Evolutionary conservation across 2,329 filamentous ascomycete species (phyloP), one percentile per base, ranked within the genome.

Genomic region (Eurotiales sp.): DNA sequence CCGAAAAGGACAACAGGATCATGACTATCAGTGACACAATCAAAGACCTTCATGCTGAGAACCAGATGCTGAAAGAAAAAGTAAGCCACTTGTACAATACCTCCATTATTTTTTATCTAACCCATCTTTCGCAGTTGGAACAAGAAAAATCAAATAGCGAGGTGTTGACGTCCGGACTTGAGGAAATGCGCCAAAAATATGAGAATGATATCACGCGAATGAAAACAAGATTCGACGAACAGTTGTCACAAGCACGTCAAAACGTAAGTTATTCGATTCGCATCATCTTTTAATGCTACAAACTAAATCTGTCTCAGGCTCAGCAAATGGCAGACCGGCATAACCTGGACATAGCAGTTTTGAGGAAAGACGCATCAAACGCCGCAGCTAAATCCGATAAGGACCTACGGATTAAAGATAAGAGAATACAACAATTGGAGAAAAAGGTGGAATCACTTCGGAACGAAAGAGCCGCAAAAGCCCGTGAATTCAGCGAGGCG

Each of bases 401-500:
- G 25, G 61, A 66, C 8, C 45, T 63, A n/a, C 64, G 68, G 48
- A 47, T 52, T 10, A 68, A 63, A 46, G 61, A 64, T 12, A 65
- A 61, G 50, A 58, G 58, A 23, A 63, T 70, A 36, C 57, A 64
- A 8, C 56, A 63, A 12, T 36, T 70, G 23, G 66, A 70, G 43
- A 64, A 56, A 47, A 70, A 69, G 58, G 67, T 68, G 56, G 66
- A 69, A 56, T 61, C 61, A 22, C 56, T 70, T 32, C 64, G 63
- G 12, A 62, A 67, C 32, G 66, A 70, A 45, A 61, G 67, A 34
- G 61, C 66, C 17, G 58, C 63, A 8, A 71, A 71, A 54, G 66
- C 67, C 17, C 63, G 65, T 8, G 68, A 72, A 50, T 70, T 71
- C 30, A 67, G 64, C 1, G 67, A 70, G 51, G 68, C 68, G 1